These are phyloP conservation scores for Endocladia muricata DNA, from an alignment of 31 red algal genomes.

Conservation along the genomic window DNA sequence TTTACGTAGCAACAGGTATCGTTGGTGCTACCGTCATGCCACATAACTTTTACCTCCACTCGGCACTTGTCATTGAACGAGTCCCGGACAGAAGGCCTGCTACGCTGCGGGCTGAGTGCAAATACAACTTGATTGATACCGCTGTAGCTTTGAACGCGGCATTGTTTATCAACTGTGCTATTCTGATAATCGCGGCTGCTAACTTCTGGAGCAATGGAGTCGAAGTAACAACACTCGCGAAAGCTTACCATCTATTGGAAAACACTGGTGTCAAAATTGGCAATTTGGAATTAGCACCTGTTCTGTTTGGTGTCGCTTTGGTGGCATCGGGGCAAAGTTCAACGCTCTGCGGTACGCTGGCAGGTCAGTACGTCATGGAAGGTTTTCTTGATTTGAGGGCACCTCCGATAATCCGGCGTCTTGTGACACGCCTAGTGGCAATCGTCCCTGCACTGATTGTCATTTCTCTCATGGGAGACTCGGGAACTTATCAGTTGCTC, in stretches of 20 bases:
- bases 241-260: constrained; percentile 87
- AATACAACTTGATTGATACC: constrained; percentile 87
- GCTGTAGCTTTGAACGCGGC: constrained; percentile 92
- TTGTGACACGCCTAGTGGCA: constrained; percentile 80
- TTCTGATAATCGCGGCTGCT: constrained; percentile 91
- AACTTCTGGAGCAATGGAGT: constrained; percentile 79
- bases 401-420: constrained; percentile 72
- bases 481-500: constrained; percentile 82
- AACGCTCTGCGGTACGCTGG: constrained; percentile 91
- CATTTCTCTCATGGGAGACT: constrained; percentile 72
- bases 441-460: constrained; percentile 74
- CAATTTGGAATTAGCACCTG: constrained; percentile 71
- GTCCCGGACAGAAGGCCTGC: constrained; percentile 64
- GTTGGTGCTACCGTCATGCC: constrained; percentile 97
- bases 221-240: constrained; percentile 79
- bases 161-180: constrained; percentile 91
- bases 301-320: constrained; percentile 93
- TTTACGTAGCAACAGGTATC: constrained; percentile 81
- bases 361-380: constrained; percentile 98
- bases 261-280: constrained; percentile 73
- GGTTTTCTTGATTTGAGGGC: constrained; percentile 89
- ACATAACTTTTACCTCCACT: constrained; percentile 98
- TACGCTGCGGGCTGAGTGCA: constrained; percentile 63
- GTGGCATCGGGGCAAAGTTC: constrained; percentile 91
- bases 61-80: constrained; percentile 86